A percentile compares a stretch with the other conserved stretches of the same genome.
Conservation (phyloP, 2,329 filamentous ascomycete species). For the Trichophyton schoenleinii region DNA sequence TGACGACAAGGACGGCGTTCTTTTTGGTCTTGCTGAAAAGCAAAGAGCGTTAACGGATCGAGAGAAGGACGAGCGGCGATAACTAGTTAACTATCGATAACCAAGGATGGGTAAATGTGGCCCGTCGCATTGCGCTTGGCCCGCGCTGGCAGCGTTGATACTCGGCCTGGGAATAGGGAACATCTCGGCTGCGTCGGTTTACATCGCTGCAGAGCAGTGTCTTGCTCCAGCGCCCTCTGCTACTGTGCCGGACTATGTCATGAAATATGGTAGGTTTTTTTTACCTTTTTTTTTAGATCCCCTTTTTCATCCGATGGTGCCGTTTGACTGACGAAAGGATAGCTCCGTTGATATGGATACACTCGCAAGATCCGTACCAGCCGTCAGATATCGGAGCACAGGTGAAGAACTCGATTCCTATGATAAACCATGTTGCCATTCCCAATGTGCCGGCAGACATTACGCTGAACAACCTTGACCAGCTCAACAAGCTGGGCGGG, state of each 20-base stretch:
- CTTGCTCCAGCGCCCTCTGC: neutral
- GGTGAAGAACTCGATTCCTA: slow-evolving; percentile 35
- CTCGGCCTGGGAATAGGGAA: neutral
- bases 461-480: slow-evolving; percentile 38
- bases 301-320: too few species aligned
- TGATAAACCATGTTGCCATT: slow-evolving; percentile 32
- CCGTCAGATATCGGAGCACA: slow-evolving; percentile 40
- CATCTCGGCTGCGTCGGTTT: neutral
- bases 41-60: neutral
- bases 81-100: neutral
- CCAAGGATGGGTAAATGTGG: neutral
- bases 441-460: slow-evolving; percentile 28
- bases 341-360: slow-evolving; percentile 43
- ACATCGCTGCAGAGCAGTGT: neutral
- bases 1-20: too few species aligned
- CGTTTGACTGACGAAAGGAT: neutral
- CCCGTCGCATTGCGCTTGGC: neutral
- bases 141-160: neutral
- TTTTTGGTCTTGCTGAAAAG: too few species aligned
- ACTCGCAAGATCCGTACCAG: slow-evolving; percentile 37
- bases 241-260: slow-evolving; percentile 32
- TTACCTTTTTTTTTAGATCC: neutral
- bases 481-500: slow-evolving; percentile 36
- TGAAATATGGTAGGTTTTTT: slow-evolving; percentile 32
- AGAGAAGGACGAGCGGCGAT: neutral